These are phyloP conservation scores for Clavaria fumosa DNA, from an alignment of 768 basidiomycete species.

Conservation along the genomic window DNA sequence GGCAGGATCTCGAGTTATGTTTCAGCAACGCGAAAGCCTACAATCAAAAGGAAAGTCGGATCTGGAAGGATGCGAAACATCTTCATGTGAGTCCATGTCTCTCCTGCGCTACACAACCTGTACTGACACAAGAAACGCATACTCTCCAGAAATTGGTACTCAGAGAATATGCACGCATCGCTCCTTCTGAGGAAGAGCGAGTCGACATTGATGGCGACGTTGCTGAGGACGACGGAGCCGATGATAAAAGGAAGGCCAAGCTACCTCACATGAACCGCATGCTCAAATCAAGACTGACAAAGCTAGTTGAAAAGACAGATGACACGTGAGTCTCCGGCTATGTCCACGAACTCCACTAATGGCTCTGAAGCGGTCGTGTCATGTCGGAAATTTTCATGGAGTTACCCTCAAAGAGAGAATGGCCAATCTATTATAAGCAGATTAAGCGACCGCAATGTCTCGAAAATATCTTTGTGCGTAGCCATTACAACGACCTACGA, in stretches of 20 bases:
- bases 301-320: constrained; percentile 58
- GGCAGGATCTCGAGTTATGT: constrained; percentile 58
- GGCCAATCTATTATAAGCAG: constrained; percentile 64
- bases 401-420: constrained; percentile 63
- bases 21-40: constrained; percentile 74
- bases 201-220: constrained; percentile 20
- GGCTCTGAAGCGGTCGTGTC: constrained; percentile 40
- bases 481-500: not conserved
- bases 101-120: not conserved
- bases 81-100: constrained; percentile 43
- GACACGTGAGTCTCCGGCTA: constrained; percentile 34
- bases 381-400: constrained; percentile 71
- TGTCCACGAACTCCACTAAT: constrained; percentile 2
- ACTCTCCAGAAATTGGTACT: constrained; percentile 33
- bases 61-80: constrained; percentile 71
- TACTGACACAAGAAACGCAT: not conserved
- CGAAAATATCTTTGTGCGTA: constrained; percentile 57
- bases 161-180: constrained; percentile 23
- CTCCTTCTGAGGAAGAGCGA: constrained; percentile 1
- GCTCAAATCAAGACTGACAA: constrained; percentile 55
- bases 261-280: constrained; percentile 47
- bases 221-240: constrained; percentile 23
- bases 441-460: constrained; percentile 72
- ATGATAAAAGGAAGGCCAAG: constrained; percentile 37
- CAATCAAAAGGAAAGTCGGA: constrained; percentile 64